Evolutionary conservation across 768 basidiomycete genomes (phyloP).

Genomic region (Collybia sordida): DNA sequence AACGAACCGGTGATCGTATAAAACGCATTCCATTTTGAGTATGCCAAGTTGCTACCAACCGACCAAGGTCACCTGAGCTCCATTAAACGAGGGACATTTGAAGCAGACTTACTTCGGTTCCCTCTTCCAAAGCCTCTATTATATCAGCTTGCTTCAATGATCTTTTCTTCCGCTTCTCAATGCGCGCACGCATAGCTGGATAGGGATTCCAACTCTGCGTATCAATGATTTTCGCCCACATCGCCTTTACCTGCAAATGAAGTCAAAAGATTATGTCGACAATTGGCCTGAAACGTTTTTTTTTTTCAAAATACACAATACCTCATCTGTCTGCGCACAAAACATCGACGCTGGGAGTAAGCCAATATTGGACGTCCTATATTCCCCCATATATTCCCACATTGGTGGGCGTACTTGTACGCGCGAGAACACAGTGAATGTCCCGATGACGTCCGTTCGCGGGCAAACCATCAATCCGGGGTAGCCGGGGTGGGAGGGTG

Average conservation of each 20-base stretch:
- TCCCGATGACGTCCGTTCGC: constrained; percentile 16
- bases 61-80: too few species aligned
- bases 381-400: constrained; percentile 26
- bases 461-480: constrained; percentile 22
- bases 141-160: not conserved
- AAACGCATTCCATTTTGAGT: too few species aligned
- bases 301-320: not conserved
- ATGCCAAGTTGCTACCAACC: too few species aligned
- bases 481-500: constrained; percentile 20
- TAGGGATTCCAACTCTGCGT: constrained; percentile 14
- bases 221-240: constrained; percentile 16
- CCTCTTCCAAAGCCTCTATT: constrained; percentile 6
- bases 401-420: constrained; percentile 2
- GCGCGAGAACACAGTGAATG: constrained; percentile 19
- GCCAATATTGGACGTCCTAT: constrained; percentile 17
- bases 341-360: constrained; percentile 17
- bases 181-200: constrained; percentile 22
- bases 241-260: constrained; percentile 12
- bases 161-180: not conserved
- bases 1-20: too few species aligned
- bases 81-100: too few species aligned
- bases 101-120: constrained; percentile 7
- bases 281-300: too few species aligned
- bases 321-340: constrained; percentile 10
- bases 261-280: not conserved